Percentiles rank a stretch among this genome's conserved stretches.
Evolutionary conservation across 2,329 filamentous ascomycete species (phyloP).

Genomic region (Fusarium fujikuroi): DNA sequence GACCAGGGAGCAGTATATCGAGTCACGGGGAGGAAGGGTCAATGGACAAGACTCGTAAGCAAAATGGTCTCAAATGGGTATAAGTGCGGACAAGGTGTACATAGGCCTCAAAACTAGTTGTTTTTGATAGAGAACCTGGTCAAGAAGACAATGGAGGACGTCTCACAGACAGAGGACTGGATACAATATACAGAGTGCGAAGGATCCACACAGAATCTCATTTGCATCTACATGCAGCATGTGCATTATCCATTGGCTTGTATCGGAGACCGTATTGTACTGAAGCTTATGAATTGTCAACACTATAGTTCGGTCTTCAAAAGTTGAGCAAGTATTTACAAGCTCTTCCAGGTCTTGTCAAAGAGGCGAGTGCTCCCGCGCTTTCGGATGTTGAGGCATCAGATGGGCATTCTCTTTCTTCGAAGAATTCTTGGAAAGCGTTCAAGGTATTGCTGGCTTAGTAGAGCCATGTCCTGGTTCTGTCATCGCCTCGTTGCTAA

Average conservation of each 20-base stretch:
- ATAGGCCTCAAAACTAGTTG: neutral
- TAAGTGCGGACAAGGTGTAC: neutral
- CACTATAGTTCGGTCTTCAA: neutral
- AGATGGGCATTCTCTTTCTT: neutral
- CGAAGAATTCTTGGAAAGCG: neutral
- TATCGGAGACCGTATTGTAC: neutral
- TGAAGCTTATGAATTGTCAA: neutral
- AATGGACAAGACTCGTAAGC: neutral
- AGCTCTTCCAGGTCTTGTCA: neutral
- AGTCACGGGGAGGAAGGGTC: neutral
- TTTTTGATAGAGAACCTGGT: neutral
- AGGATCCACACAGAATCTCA: neutral
- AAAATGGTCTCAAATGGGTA: neutral
- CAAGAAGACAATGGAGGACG: neutral
- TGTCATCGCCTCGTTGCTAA: neutral
- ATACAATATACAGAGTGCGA: neutral
- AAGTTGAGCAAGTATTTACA: neutral
- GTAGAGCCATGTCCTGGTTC: neutral
- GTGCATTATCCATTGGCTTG: accelerated
- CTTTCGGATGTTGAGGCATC: neutral
- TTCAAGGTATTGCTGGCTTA: neutral
- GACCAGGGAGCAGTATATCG: neutral
- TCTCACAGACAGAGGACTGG: neutral
- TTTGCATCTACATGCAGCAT: neutral
- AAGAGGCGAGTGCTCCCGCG: neutral